Percentiles rank a stretch among this genome's conserved stretches.
Conservation (phyloP, 208 protist genomes). For the Crithidia bombi region DNA sequence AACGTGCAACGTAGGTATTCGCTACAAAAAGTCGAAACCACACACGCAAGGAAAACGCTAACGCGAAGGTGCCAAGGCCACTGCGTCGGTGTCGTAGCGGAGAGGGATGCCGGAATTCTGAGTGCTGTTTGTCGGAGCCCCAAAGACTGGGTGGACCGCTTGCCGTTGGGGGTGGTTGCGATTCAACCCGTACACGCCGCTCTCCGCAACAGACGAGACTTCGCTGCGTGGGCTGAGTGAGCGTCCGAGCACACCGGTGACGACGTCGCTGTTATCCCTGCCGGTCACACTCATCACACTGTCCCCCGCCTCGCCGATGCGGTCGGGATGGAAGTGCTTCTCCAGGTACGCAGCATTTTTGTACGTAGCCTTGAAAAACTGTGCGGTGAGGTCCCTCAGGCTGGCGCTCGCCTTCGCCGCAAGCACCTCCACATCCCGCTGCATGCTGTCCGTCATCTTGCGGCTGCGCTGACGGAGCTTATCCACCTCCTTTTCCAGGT, state of each 20-base stretch:
- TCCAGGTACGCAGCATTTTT: constrained; percentile 12
- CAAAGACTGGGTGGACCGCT: not conserved
- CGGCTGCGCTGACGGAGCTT: not conserved
- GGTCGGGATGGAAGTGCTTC: not conserved
- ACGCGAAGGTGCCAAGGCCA: too few relatives aligned
- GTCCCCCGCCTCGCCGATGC: not conserved
- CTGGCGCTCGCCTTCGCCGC: constrained; percentile 6
- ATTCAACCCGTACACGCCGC: constrained; percentile 19
- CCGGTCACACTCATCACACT: not conserved
- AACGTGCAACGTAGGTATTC: too few relatives aligned
- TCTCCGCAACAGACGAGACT: constrained; percentile 12
- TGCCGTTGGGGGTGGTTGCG: constrained; percentile 3
- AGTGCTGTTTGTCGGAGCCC: not conserved
- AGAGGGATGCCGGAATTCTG: constrained; percentile 19
- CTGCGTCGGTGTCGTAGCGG: constrained; percentile 5
- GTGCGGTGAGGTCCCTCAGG: not conserved
- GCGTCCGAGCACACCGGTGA: constrained; percentile 1
- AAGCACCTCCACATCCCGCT: constrained; percentile 5
- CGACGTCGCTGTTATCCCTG: not conserved
- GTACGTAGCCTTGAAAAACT: constrained; percentile 22
- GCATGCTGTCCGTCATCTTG: not conserved
- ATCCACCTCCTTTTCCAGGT: constrained; percentile 14
- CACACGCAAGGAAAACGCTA: too few relatives aligned
- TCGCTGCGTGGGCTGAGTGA: constrained; percentile 11
- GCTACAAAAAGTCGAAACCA: too few relatives aligned